Base-by-base conservation (phyloP, 2,329 filamentous ascomycete genomes). In the Aspergillus tubingensis region DNA sequence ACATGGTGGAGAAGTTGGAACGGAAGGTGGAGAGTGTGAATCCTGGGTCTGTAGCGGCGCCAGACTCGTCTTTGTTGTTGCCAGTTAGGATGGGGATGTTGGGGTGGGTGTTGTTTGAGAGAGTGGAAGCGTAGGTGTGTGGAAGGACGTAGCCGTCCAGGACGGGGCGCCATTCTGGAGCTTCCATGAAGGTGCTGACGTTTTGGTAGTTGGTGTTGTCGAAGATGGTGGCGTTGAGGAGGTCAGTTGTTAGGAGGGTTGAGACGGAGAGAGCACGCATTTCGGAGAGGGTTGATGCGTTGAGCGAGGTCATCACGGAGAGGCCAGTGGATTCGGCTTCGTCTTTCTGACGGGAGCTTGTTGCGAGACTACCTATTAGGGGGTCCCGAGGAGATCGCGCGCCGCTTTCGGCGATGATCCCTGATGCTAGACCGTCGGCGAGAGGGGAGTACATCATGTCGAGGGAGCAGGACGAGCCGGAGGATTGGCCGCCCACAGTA, bases 261-360 rank as follows among this genome's bases (percentile, higher is more conserved):
- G 69, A 66, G 6, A 72, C 77, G 3, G 77, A 66, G 19, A 80
- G 63, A 7, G 74, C 62, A 3, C 80, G 75, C 7, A 78, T 75
- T 65, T 80, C 72, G 15, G 72, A 72, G 44, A 82, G 67, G 4
- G 72, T 76, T 36, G 68, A 70, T 23, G 79, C 77, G 47, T 79
- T 79, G 8, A 77, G 60, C 0, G 74, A 56, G 2, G 62, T 57
- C 5, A 82, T 68, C 66, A 78, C 81, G 1, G 61, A 60, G 5
- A 76, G 62, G n/a, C 66, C 66, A 10, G 58, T 30, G 3, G 48
- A 13, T 39, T 64, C 57, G 10, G 72, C 71, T 19, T 53, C 61
- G 8, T 51, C 55, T 52, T 67, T 69, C 19, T 48, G 64, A 17
- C 64, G 67, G 51, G 73, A 67, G 25, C 60, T 62, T 6, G 71